Conservation (phyloP, 495 filamentous ascomycete species). For the Hypoxylon lienhwacheense region DNA sequence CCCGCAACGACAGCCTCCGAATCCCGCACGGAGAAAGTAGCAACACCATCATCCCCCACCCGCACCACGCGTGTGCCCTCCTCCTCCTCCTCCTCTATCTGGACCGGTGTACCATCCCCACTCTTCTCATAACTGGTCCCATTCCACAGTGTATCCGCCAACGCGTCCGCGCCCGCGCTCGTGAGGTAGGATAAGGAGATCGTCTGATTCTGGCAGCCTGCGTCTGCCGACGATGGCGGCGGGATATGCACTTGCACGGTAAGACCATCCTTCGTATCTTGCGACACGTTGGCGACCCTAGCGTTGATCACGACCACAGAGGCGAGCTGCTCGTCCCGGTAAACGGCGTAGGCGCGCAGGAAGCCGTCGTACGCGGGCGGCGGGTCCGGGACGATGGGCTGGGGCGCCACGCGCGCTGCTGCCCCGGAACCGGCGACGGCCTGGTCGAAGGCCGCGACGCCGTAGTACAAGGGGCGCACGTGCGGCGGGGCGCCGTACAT, state of each 20-base stretch:
- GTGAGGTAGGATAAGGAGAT: conserved; percentile 42
- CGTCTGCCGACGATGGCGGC: conserved; percentile 2
- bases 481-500: conserved; percentile 33
- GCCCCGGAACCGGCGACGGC: conserved; percentile 39
- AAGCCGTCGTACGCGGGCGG: conserved; percentile 28
- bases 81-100: conserved; percentile 13
- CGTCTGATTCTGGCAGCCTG: too few species aligned
- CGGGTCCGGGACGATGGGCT: neutral
- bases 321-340: conserved; percentile 30
- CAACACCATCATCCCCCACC: conserved; percentile 26
- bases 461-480: conserved; percentile 44
- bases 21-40: conserved; percentile 33
- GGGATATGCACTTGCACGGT: conserved; percentile 33
- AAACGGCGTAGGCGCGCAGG: conserved; percentile 37
- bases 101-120: conserved; percentile 33
- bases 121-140: conserved; percentile 40
- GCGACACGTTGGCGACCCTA: conserved; percentile 30
- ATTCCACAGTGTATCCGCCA: conserved; percentile 38
- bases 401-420: conserved; percentile 34
- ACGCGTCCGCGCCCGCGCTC: conserved; percentile 36
- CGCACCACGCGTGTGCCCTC: conserved; percentile 11
- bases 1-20: conserved; percentile 18
- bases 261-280: conserved; percentile 17
- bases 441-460: conserved; percentile 42
- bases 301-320: conserved; percentile 42